Evolutionary conservation across 108 stramenopile genomes (phyloP), one percentile per base, ranked within the genome.

Genomic region (Bacterosira constricta): DNA sequence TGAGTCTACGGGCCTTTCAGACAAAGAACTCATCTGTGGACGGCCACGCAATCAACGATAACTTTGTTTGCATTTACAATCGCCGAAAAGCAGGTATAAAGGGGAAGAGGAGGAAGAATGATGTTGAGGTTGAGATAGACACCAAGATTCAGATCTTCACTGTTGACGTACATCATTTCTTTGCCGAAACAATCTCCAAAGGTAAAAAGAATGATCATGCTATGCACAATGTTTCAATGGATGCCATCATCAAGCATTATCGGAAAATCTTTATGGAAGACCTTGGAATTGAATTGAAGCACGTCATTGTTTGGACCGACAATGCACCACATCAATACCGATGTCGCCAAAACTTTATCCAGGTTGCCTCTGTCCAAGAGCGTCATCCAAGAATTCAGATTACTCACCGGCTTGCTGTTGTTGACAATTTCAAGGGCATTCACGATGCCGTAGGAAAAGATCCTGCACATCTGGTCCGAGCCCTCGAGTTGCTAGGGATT

Each of bases 391-490:
- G 20, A 2, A 70, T 61, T 20, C 13, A 35, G 1, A 23, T 70
- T 12, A 60, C 25, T 5, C 69, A 69, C 29, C 26, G 56, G 2
- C 10, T 58, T n/a, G 67, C 67, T 8, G 67, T 69, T 18, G 56
- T 47, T 15, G 67, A 57, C 44, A n/a, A n/a, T n/a, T n/a, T n/a
- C n/a, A n/a, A n/a, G n/a, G n/a, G n/a, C n/a, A n/a, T n/a, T n/a
- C n/a, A 61, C 23, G 69, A 70, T 61, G 57, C 69, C 4, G 42
- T 49, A 11, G 69, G 69, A 3, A 70, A 70, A n/a, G n/a, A n/a
- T n/a, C n/a, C n/a, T n/a, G n/a, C n/a, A n/a, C n/a, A n/a, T n/a
- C n/a, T n/a, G n/a, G 39, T 53, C 13, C 8, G 15, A 11, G 10
- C 12, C 2, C 39, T 69, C 2, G 58, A 70, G 39, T 7, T 25